Conservation (phyloP, 2,329 filamentous ascomycete genomes). For the Chrysoporthe deuterocubensis region DNA sequence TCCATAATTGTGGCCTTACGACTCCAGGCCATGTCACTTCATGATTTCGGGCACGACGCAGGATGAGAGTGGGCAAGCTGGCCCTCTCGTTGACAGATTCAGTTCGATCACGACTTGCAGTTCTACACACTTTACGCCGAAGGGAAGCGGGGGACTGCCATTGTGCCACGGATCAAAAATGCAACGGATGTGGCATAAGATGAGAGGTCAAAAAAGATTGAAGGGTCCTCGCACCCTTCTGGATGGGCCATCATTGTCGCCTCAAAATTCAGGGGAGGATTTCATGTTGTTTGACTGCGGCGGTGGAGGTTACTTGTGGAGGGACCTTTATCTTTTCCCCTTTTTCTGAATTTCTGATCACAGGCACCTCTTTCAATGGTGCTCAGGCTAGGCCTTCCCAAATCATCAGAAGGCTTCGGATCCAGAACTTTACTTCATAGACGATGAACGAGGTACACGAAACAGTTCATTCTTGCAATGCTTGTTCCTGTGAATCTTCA, state of each 20-base stretch:
- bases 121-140: neutral
- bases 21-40: neutral
- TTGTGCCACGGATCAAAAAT: neutral
- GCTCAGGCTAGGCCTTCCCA: neutral
- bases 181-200: neutral
- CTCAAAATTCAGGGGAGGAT: neutral
- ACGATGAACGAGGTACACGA: neutral
- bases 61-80: neutral
- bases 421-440: neutral
- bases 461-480: neutral
- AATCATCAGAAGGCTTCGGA: neutral
- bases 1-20: neutral
- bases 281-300: neutral
- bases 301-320: neutral
- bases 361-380: neutral
- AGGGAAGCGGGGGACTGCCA: too few species aligned
- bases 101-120: neutral
- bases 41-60: neutral
- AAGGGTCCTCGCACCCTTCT: neutral
- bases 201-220: neutral
- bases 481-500: neutral
- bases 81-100: neutral
- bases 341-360: neutral
- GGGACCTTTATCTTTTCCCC: neutral
- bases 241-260: neutral